Conservation (phyloP, 176 grass and related monocot genomes). For the bread wheat (Triticum aestivum) region DNA sequence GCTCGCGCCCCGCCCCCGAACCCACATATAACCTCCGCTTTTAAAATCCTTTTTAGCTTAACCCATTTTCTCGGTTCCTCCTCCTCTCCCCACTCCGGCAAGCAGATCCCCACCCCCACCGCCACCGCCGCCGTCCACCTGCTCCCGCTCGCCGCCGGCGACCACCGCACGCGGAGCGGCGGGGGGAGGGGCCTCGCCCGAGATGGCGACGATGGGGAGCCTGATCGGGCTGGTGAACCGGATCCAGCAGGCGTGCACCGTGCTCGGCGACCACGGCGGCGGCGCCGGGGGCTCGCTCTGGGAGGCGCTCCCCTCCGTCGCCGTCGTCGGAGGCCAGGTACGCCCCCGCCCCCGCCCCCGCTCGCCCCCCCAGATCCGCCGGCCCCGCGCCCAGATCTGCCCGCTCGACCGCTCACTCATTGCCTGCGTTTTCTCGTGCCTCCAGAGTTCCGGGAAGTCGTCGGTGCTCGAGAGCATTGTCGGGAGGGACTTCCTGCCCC, state of each 20-base stretch:
- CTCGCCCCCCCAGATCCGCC: conserved; percentile 5
- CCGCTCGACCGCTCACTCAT: neutral
- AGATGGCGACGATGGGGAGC: conserved; percentile 98
- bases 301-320: conserved; percentile 97
- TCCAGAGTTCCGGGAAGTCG: conserved; percentile 96
- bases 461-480: conserved; percentile 99
- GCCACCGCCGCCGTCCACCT: neutral
- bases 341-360: neutral
- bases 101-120: conserved; percentile 27
- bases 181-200: neutral
- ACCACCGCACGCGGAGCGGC: neutral
- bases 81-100: conserved; percentile 11
- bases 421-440: conserved; percentile 16
- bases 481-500: conserved; percentile 97
- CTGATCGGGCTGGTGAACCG: conserved; percentile 98
- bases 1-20: neutral
- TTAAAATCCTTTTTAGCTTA: conserved; percentile 28
- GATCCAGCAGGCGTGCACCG: conserved; percentile 97
- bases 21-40: conserved; percentile 18
- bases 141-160: conserved; percentile 21
- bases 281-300: conserved; percentile 80
- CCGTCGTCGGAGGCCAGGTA: conserved; percentile 99
- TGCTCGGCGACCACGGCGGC: conserved; percentile 92
- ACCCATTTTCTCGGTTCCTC: neutral
- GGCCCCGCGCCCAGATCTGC: conserved; percentile 33